Percentiles rank a stretch among this genome's conserved stretches.
These are phyloP conservation scores for Tuber aestivum DNA, from an alignment of 495 filamentous ascomycete species.

Conservation along the genomic window DNA sequence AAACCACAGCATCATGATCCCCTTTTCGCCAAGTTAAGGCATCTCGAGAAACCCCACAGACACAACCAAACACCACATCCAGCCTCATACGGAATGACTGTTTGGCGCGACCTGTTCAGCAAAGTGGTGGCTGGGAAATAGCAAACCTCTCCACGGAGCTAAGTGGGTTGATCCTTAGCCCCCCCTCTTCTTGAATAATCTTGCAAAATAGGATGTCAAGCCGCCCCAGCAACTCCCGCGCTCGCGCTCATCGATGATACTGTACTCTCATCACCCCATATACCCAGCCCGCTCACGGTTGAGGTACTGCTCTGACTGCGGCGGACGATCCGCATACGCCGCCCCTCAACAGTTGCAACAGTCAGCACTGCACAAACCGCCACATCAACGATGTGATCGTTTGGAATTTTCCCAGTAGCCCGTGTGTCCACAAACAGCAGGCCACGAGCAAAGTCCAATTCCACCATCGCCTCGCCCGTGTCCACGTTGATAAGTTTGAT, in stretches of 20 bases:
- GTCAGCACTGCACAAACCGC: constrained; percentile 29
- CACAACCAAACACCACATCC: neutral
- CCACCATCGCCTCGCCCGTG: constrained; percentile 24
- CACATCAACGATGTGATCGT: constrained; percentile 38
- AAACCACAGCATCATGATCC: neutral
- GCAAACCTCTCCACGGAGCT: neutral
- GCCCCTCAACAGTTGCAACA: constrained; percentile 30
- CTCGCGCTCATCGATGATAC: constrained; percentile 4
- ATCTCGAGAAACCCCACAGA: neutral
- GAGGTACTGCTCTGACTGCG: constrained; percentile 3
- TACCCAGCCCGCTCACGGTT: constrained; percentile 9
- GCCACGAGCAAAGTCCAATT: constrained; percentile 22
- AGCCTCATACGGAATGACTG: neutral
- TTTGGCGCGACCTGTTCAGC: neutral
- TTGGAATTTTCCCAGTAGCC: constrained; percentile 29
- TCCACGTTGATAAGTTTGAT: constrained; percentile 39
- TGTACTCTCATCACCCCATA: neutral
- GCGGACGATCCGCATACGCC: constrained; percentile 16
- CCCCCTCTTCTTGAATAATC: neutral
- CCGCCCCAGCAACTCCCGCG: neutral
- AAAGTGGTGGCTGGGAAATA: neutral
- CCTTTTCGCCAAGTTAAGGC: neutral
- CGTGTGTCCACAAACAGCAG: constrained; percentile 25
- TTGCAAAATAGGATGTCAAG: constrained; percentile 1
- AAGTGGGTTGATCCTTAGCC: neutral